Percentiles rank a stretch among this genome's conserved stretches.
Conservation (phyloP, 2,329 filamentous ascomycete species). For the Stagonosporopsis chrysanthemi region DNA sequence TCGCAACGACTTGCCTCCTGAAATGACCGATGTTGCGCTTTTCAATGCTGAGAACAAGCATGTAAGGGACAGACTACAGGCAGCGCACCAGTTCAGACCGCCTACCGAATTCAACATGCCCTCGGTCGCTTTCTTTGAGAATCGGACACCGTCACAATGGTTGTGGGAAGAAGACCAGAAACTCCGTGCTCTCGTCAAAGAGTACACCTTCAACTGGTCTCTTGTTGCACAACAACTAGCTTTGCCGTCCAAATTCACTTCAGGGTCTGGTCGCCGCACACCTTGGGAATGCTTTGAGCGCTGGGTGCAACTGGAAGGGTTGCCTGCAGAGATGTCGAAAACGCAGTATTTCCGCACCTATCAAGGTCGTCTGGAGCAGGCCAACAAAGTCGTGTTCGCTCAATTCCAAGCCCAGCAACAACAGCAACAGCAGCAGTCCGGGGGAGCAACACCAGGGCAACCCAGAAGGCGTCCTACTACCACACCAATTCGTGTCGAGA, state of each 20-base stretch:
- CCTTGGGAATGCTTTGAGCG: constrained; percentile 99
- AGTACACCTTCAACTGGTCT: constrained; percentile 98
- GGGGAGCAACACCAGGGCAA: constrained; percentile 58
- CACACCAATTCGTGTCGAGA: constrained; percentile 81
- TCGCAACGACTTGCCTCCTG: constrained; percentile 65
- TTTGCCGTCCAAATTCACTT: constrained; percentile 77
- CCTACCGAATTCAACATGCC: constrained; percentile 94
- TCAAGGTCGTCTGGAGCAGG: constrained; percentile 68
- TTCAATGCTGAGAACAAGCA: constrained; percentile 90
- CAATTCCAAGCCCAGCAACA: constrained; percentile 64
- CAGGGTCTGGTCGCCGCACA: constrained; percentile 86
- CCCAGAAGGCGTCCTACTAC: constrained; percentile 72
- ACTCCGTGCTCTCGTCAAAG: constrained; percentile 80
- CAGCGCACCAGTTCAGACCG: constrained; percentile 89
- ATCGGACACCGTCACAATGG: constrained; percentile 88
- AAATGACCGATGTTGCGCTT: constrained; percentile 79
- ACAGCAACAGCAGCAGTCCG: constrained; percentile 60
- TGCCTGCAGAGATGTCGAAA: constrained; percentile 92
- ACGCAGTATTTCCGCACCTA: constrained; percentile 91
- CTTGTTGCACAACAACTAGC: constrained; percentile 84
- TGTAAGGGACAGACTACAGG: constrained; percentile 87
- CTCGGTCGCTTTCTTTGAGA: constrained; percentile 87
- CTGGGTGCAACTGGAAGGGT: constrained; percentile 89
- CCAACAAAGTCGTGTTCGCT: constrained; percentile 65
- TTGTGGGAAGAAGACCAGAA: constrained; percentile 89